These are phyloP conservation scores for Tolypocladium paradoxum DNA, from an alignment of 2,329 filamentous ascomycete species.

Conservation along the genomic window DNA sequence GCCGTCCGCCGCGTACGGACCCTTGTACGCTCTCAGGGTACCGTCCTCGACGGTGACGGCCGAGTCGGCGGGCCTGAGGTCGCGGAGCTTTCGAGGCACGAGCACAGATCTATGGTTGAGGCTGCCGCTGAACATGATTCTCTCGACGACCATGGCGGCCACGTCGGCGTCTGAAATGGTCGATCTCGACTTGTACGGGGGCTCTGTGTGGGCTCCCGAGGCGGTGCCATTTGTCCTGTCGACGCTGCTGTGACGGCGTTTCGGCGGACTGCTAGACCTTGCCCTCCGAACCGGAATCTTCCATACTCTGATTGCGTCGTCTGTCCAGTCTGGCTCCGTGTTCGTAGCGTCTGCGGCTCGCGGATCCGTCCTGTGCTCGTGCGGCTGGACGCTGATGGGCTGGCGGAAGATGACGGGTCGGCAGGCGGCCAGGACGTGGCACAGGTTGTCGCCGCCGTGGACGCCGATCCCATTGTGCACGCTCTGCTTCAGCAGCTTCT, in stretches of 20 bases:
- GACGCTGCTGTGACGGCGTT: constrained; percentile 18
- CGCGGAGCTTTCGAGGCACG: constrained; percentile 13
- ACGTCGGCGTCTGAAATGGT: constrained; percentile 18
- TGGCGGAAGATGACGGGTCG: constrained; percentile 80
- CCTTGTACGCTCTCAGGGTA: constrained; percentile 57
- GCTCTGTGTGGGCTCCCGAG: neutral
- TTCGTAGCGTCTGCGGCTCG: constrained; percentile 15
- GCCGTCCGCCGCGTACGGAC: constrained; percentile 33
- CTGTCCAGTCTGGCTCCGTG: constrained; percentile 56
- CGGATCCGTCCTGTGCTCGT: constrained; percentile 50
- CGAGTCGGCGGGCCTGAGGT: constrained; percentile 17
- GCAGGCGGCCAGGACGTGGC: constrained; percentile 70
- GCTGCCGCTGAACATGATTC: constrained; percentile 24
- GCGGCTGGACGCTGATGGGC: constrained; percentile 59
- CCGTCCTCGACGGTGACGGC: constrained; percentile 54
- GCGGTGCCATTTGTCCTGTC: constrained; percentile 3
- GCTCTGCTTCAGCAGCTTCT: constrained; percentile 13
- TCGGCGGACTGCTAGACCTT: constrained; percentile 23
- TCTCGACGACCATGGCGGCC: constrained; percentile 20
- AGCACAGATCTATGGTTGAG: constrained; percentile 13
- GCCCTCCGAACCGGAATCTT: constrained; percentile 46
- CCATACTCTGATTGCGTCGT: constrained; percentile 76
- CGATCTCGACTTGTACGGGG: constrained; percentile 2
- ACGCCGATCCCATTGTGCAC: constrained; percentile 42
- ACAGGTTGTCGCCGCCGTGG: constrained; percentile 71